A percentile compares a stretch with the other conserved stretches of the same genome.
Evolutionary conservation across 1,284 basidiomycete species (phyloP).

Genomic region (Rhodotorula mucilaginosa): DNA sequence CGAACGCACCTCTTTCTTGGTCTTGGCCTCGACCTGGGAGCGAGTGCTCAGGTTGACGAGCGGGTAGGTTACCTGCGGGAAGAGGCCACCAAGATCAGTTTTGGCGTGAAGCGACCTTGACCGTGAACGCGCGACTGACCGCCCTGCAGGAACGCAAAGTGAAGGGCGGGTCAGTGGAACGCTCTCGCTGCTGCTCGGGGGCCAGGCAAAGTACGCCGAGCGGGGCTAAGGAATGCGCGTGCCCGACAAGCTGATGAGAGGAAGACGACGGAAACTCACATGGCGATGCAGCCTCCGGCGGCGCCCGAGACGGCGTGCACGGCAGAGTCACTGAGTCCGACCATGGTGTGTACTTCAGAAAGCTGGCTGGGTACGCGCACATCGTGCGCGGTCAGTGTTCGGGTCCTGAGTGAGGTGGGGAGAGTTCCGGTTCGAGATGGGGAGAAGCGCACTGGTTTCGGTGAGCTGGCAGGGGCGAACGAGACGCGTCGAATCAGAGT

Average conservation of each 20-base stretch:
- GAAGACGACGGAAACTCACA: slow-evolving; percentile 58
- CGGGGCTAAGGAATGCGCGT: no score
- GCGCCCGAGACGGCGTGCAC: slow-evolving; percentile 89
- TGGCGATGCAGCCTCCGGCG: slow-evolving; percentile 83
- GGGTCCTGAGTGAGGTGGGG: no score
- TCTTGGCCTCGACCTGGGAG: slow-evolving; percentile 84
- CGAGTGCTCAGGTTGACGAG: slow-evolving; percentile 89
- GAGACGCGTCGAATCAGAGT: no score
- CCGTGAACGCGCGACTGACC: not conserved
- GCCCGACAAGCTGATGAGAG: not conserved
- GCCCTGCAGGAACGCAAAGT: not conserved
- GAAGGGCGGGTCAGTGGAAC: no score
- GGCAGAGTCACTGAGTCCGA: slow-evolving; percentile 61
- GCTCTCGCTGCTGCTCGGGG: no score
- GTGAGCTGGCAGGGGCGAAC: no score
- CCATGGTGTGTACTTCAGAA: slow-evolving; percentile 1
- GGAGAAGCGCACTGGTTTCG: no score
- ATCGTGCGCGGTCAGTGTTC: no score
- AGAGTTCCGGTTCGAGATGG: no score
- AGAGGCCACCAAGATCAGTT: not conserved
- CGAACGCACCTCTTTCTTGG: slow-evolving; percentile 61
- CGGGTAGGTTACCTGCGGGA: slow-evolving; percentile 53
- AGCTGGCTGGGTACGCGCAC: no score
- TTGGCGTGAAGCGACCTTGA: not conserved
- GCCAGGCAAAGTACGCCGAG: no score